A percentile compares a stretch with the other conserved stretches of the same genome.
These are phyloP conservation scores for Buxus sempervirens DNA, from an alignment of 164 flowering plant species.

Conservation along the genomic window DNA sequence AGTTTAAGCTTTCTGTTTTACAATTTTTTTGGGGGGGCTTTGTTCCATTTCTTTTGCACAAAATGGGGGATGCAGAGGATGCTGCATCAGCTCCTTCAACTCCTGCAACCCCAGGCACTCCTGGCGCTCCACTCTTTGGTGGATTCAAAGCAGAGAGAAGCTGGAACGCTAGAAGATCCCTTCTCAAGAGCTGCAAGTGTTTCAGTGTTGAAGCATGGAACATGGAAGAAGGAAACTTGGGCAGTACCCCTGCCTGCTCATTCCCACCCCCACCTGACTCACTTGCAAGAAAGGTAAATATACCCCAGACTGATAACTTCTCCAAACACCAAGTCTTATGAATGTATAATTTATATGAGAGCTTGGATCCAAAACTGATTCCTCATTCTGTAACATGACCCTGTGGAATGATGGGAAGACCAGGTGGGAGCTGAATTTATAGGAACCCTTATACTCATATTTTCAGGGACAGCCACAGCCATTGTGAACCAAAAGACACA, in stretches of 20 bases:
- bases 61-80: constrained; percentile 39
- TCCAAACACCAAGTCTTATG: not conserved
- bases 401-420: not conserved
- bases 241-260: constrained; percentile 37
- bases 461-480: constrained; percentile 72
- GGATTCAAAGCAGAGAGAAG: constrained; percentile 34
- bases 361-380: not conserved
- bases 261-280: constrained; percentile 48
- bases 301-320: no score
- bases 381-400: not conserved
- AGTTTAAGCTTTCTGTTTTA: not conserved
- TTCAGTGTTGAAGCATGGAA: constrained; percentile 49
- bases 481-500: constrained; percentile 75
- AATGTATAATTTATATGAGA: not conserved
- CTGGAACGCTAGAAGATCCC: constrained; percentile 25
- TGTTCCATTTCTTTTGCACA: not conserved
- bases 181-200: constrained; percentile 50
- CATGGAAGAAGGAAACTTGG: constrained; percentile 49
- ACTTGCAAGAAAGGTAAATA: constrained; percentile 57
- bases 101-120: constrained; percentile 59
- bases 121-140: constrained; percentile 64
- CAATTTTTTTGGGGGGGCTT: no score
- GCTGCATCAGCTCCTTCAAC: constrained; percentile 48
- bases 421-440: constrained; percentile 91
- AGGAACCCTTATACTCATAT: constrained; percentile 78